Percentiles rank a stretch among this genome's conserved stretches.
phyloP scores from a whole-genome alignment of 345 rosid genomes.

The Boechera stricta region DNA sequence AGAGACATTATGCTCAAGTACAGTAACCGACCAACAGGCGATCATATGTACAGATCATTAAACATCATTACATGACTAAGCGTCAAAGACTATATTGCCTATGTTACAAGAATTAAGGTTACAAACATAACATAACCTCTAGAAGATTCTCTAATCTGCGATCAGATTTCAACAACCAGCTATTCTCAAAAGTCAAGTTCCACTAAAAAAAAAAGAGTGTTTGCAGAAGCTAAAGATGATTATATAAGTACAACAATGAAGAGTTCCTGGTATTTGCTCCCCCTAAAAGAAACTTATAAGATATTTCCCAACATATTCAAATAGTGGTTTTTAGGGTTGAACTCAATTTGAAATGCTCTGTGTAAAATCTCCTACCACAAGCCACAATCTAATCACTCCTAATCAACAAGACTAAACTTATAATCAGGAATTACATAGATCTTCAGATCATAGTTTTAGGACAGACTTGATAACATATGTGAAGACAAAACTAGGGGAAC shows the following conservation, averaged over 20 bases:
- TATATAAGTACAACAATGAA: neutral
- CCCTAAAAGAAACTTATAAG: neutral
- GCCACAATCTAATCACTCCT: slow-evolving; percentile 1
- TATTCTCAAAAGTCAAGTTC: neutral
- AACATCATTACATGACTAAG: slow-evolving; percentile 5
- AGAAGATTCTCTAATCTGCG: slow-evolving; percentile 9
- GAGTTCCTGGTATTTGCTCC: neutral
- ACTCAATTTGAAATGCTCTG: neutral
- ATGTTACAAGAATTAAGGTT: neutral
- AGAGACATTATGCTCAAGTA: slow-evolving; percentile 5
- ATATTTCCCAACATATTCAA: no score
- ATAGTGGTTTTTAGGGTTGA: neutral
- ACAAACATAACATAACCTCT: neutral
- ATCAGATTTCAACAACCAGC: slow-evolving; percentile 28
- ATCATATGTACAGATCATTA: slow-evolving; percentile 1
- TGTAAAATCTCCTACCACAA: neutral
- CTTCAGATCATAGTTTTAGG: slow-evolving; percentile 3
- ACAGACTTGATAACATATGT: no score
- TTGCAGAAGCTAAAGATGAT: neutral
- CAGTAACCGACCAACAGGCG: neutral
- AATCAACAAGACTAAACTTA: slow-evolving; percentile 15
- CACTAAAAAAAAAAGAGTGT: slow-evolving; percentile 1
- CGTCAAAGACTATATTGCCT: slow-evolving; percentile 8
- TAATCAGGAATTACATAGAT: slow-evolving; percentile 18
- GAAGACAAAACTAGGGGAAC: neutral